Evolutionary conservation across 2,329 filamentous ascomycete species (phyloP).

Genomic region (Aspergillus sp.): DNA sequence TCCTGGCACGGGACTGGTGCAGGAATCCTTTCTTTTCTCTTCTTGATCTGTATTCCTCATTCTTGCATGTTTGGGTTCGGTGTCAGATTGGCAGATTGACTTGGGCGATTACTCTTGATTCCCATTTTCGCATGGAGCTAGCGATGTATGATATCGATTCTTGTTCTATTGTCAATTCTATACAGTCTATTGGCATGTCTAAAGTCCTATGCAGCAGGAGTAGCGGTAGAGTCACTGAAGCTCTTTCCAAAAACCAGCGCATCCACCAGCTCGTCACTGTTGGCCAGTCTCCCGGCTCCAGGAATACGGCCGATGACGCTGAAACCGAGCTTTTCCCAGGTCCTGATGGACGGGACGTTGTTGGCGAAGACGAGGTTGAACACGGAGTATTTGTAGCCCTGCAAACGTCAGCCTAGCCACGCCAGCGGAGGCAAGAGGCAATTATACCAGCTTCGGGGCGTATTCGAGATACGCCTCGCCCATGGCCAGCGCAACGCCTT

Average conservation of each 20-base stretch:
- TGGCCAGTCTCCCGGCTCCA: conserved; percentile 24
- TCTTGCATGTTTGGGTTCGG: too few species aligned
- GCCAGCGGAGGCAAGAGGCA: neutral
- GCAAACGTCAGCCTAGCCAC: neutral
- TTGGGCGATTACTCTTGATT: too few species aligned
- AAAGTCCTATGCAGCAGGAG: neutral
- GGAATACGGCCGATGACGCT: conserved; percentile 29
- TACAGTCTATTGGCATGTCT: conserved; percentile 6
- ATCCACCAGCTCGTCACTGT: conserved; percentile 30
- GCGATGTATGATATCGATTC: too few species aligned
- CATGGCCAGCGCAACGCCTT: conserved; percentile 28
- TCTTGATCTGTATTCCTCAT: too few species aligned
- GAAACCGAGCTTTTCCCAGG: conserved; percentile 32
- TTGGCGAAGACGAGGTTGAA: conserved; percentile 35
- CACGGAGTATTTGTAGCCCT: conserved; percentile 35
- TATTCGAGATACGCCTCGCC: conserved; percentile 28
- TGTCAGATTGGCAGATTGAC: too few species aligned
- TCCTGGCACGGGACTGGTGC: too few species aligned
- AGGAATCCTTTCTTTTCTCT: too few species aligned
- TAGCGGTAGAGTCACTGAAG: conserved; percentile 9
- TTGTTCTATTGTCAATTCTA: too few species aligned
- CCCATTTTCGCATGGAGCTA: too few species aligned
- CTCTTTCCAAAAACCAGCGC: conserved; percentile 30
- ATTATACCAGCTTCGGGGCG: conserved; percentile 27
- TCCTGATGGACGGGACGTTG: conserved; percentile 29